A percentile compares a stretch with the other conserved stretches of the same genome.
Conservation (phyloP, 176 grass and related monocot species). For the Chloris gayana region DNA sequence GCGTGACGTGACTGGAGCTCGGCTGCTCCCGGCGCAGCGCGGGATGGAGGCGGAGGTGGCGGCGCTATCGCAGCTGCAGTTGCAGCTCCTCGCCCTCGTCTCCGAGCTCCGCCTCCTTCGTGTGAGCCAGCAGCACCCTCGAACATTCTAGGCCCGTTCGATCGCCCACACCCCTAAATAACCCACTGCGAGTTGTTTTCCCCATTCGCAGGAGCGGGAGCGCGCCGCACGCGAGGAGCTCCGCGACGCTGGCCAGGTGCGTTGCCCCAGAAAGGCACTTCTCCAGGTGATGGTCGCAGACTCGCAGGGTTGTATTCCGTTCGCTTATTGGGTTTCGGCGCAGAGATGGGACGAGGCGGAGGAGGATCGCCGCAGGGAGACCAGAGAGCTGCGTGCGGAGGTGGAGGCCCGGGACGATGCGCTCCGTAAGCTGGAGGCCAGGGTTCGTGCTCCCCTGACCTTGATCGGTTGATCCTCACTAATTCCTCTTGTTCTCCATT, state of each 20-base stretch:
- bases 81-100: constrained; percentile 67
- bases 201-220: constrained; percentile 65
- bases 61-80: constrained; percentile 71
- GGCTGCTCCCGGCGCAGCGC: background rate
- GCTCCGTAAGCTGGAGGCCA: constrained; percentile 39
- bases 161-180: background rate
- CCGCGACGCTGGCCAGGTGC: constrained; percentile 42
- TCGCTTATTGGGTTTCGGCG: constrained; percentile 4
- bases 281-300: background rate
- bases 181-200: background rate
- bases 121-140: constrained; percentile 29
- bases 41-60: constrained; percentile 61
- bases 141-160: background rate
- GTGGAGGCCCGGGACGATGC: constrained; percentile 39
- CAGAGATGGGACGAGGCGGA: constrained; percentile 51
- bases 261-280: background rate
- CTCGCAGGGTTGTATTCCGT: background rate
- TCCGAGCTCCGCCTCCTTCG: constrained; percentile 52
- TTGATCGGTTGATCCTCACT: background rate
- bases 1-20: background rate
- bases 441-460: constrained; percentile 32
- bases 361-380: constrained; percentile 44
- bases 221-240: constrained; percentile 65
- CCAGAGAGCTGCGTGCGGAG: constrained; percentile 35
- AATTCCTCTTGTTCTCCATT: background rate